Percentiles rank a stretch among this genome's conserved stretches.
Evolutionary conservation across 768 basidiomycete species (phyloP).

Genomic region (Leccinum rimulosum): DNA sequence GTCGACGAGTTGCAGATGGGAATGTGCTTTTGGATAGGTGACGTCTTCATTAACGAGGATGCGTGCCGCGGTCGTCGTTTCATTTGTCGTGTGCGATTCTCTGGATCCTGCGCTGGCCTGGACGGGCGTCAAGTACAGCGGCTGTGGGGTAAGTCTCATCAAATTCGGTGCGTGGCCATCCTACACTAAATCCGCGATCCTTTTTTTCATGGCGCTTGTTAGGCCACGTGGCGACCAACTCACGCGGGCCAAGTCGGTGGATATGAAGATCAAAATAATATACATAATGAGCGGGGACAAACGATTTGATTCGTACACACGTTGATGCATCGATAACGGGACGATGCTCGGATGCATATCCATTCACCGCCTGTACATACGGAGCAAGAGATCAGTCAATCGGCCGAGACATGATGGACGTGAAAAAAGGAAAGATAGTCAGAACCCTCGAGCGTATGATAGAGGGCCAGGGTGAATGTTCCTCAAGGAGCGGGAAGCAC

Average conservation of each 20-base stretch:
- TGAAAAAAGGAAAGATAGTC: slow-evolving; percentile 11
- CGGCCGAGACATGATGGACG: neutral
- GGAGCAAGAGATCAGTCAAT: slow-evolving; percentile 1
- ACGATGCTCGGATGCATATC: neutral
- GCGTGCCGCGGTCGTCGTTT: neutral
- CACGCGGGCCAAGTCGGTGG: slow-evolving; percentile 74
- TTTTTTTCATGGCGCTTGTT: neutral
- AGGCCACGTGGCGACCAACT: slow-evolving; percentile 61
- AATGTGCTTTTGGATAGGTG: slow-evolving; percentile 69
- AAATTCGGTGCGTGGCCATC: slow-evolving; percentile 63
- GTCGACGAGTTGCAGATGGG: slow-evolving; percentile 80
- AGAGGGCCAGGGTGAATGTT: slow-evolving; percentile 30
- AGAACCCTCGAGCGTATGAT: slow-evolving; percentile 34
- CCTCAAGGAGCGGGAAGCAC: slow-evolving; percentile 33
- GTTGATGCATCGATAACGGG: neutral
- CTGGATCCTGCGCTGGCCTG: slow-evolving; percentile 92
- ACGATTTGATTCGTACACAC: neutral
- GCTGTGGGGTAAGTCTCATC: slow-evolving; percentile 86
- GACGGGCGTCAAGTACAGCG: slow-evolving; percentile 94
- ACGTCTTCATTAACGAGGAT: too few species aligned
- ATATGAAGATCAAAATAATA: slow-evolving; percentile 67
- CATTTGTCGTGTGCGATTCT: slow-evolving; percentile 41
- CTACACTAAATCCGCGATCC: neutral
- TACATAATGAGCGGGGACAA: too few species aligned
- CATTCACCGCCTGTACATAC: neutral